Base-by-base conservation (phyloP, 2,329 filamentous ascomycete genomes). In the Fusarium kyushuense region DNA sequence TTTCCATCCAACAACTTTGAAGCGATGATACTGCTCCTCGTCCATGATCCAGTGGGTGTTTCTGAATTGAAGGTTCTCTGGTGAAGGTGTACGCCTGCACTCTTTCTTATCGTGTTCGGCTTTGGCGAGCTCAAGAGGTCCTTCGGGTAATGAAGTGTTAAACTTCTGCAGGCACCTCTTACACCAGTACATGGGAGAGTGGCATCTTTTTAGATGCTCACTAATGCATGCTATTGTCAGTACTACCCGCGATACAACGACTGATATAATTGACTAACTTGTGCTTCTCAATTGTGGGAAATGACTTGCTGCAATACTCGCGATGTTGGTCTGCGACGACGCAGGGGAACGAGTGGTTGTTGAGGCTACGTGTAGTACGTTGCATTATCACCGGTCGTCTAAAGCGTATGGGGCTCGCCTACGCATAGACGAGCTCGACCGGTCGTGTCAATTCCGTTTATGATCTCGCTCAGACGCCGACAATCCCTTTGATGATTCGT, bases 101-200 rank as follows among this genome's bases (percentile, higher is more conserved):
- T 38, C 3, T 0, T 12, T 19, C 0, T 12, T 19, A 1, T 21
- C 17, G 3, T 64, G 61, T 1, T 41, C 36, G 1, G 4, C 1
- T 1, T 2, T 16, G 10, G 14, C 19, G 0, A 43, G 25, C 0
- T 11, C 13, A 1, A 64, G 19, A 64, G 19, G 0, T 8, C 4
- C 0, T n/a, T 3, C 7, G 1, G 29, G 8, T 1, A 45, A n/a
- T 12, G 59, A 21, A 30, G 45, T 36, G 16, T 46, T 64, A 45
- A 64, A 64, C 52, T 64, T 64, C 10, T 58, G n/a, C 14, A 58
- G 5, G 6, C 61, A 63, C 16, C 33, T 21, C 5, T n/a, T 21
- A 5, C 60, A 63, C 58, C 52, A 63, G 11, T 32, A 49, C 1
- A 36, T 10, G 1, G 30, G 52, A 0, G n/a, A 38, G 5, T 63